Evolutionary conservation across 139 green algal species (phyloP), one percentile per base, ranked within the genome.

Genomic region (Zygnema cylindricum): DNA sequence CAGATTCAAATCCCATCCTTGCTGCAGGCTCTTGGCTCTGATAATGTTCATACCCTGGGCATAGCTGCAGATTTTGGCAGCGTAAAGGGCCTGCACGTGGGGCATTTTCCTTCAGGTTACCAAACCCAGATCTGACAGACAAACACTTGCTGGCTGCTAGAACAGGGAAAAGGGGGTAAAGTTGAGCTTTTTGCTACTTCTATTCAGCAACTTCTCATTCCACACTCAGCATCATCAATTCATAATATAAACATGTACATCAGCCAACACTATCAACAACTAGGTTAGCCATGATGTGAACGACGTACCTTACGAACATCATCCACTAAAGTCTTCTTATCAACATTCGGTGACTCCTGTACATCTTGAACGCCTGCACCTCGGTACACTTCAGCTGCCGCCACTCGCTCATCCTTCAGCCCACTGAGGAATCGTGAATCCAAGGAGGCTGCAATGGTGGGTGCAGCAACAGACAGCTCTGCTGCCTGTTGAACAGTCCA

Each of bases 21-120:
- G 94, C 89, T 97, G 96, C 2, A 94, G 84, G 82, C 93, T 96
- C 95, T 99, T 99, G 69, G 97, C 95, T 42, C 95, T 91, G 92
- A 99, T 99, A 91, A 99, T 96, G 94, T 99, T 99, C 94, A 99
- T 97, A 88, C 98, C 98, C 94, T 99, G 91, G 1, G 97, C 96
- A 89, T 99, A 99, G 43, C 86, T 95, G 95, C 95, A 98, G 90
- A 99, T 96, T 95, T 99, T 88, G 35, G 11, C 93, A 83, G n/a
- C 88, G 63, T 90, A 90, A 35, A 90, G 77, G 2, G 85, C 86
- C 71, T 79, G 71, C 16, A 73, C 57, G 30, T 25, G 30, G 57
- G n/a, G n/a, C n/a, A n/a, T n/a, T n/a, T n/a, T n/a, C n/a, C n/a
- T n/a, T n/a, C n/a, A n/a, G n/a, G n/a, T n/a, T n/a, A n/a, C n/a